Evolutionary conservation across 805 yeast species (phyloP).

Genomic region (Yamadazyma phyllophila): DNA sequence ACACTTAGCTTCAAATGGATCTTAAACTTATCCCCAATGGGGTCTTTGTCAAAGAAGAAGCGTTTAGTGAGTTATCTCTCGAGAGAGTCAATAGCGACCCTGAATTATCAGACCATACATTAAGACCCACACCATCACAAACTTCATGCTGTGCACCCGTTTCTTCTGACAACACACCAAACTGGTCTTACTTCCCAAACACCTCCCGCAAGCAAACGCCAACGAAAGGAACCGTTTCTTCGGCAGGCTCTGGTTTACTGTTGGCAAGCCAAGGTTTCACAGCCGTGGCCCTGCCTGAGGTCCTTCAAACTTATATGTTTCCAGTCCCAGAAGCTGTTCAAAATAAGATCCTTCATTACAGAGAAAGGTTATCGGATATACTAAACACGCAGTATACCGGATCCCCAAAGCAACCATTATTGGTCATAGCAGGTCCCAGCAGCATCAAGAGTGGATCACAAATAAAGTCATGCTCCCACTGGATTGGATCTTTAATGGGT

Average conservation of each 20-base stretch:
- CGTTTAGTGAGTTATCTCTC: background rate
- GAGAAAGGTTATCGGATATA: slow-evolving; percentile 23
- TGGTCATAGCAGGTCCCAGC: slow-evolving; percentile 43
- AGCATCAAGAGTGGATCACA: slow-evolving; percentile 28
- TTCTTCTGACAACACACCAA: background rate
- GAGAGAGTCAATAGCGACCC: slow-evolving; percentile 10
- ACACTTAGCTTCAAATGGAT: background rate
- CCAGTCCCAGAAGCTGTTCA: slow-evolving; percentile 31
- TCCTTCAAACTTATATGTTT: slow-evolving; percentile 37
- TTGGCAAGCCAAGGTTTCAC: slow-evolving; percentile 31
- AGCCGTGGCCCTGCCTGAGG: slow-evolving; percentile 44
- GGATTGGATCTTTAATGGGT: slow-evolving; percentile 29
- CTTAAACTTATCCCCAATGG: background rate
- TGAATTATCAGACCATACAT: background rate
- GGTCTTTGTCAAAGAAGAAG: background rate
- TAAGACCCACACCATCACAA: slow-evolving; percentile 1
- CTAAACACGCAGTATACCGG: slow-evolving; percentile 7
- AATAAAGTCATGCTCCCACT: slow-evolving; percentile 39
- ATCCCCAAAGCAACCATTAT: slow-evolving; percentile 16
- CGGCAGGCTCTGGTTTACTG: slow-evolving; percentile 19
- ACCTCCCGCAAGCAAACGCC: background rate
- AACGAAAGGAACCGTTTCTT: background rate
- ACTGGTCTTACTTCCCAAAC: slow-evolving; percentile 5
- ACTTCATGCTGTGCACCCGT: slow-evolving; percentile 8
- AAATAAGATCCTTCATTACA: slow-evolving; percentile 26